These are phyloP conservation scores for Hyphopichia fennica DNA, from an alignment of 1,139 yeast species.

Conservation along the genomic window DNA sequence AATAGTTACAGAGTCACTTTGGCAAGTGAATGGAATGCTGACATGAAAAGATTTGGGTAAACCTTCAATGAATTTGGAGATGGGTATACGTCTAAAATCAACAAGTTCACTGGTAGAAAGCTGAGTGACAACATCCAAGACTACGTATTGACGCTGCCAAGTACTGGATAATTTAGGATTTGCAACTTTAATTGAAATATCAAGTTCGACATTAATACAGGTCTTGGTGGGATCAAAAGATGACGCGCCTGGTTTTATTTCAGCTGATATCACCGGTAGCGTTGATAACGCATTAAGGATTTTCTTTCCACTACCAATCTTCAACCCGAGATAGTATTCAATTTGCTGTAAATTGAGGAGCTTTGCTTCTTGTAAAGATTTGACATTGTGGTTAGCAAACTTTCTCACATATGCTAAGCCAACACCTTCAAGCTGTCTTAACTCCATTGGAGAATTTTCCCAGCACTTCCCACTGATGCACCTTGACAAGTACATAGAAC, in stretches of 20 bases:
- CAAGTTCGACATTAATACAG: not conserved
- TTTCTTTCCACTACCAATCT: conserved; percentile 37
- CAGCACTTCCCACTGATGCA: conserved; percentile 45
- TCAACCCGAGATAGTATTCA: conserved; percentile 38
- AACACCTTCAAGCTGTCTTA: conserved; percentile 46
- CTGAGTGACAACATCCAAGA: conserved; percentile 23
- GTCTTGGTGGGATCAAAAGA: not conserved
- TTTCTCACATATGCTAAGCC: conserved; percentile 38
- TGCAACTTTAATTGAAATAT: conserved; percentile 19
- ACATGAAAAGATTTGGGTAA: conserved; percentile 8
- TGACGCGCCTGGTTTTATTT: not conserved
- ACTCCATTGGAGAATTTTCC: conserved; percentile 44
- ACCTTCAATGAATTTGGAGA: conserved; percentile 22
- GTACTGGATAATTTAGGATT: conserved; percentile 8
- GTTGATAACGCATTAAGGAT: conserved; percentile 21
- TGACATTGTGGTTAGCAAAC: conserved; percentile 32
- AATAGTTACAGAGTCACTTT: conserved; percentile 10
- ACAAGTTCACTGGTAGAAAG: conserved; percentile 26
- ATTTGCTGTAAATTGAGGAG: conserved; percentile 27
- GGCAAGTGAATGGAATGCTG: not conserved
- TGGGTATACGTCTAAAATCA: conserved; percentile 38
- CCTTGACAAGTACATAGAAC: conserved; percentile 32
- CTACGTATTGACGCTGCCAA: conserved; percentile 32
- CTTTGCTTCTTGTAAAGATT: conserved; percentile 24
- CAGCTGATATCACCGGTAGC: conserved; percentile 20